Evolutionary conservation across 164 flowering plant species (phyloP), one percentile per base, ranked within the genome.

Genomic region (Nymphaea thermarum): DNA sequence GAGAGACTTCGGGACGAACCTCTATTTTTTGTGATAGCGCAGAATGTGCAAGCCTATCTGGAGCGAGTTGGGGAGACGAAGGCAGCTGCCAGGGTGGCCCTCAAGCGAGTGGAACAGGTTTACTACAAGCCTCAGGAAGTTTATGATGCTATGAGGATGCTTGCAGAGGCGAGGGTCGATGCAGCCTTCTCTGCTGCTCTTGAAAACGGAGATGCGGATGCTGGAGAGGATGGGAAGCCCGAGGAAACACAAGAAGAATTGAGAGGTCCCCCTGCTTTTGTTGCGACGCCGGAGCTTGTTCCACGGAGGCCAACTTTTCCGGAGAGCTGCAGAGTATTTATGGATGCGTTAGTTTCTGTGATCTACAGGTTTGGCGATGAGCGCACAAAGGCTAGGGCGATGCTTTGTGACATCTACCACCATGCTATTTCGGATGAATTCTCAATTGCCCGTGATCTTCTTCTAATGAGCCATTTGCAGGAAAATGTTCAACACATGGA

Each of bases 371-470:
- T 80, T 74, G 99, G 97, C 43, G 99, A 94, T 81, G 97, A 94
- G 76, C 80, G 97, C 43, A 94, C 99, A 2, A 94, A 91, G 75
- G 99, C 97, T 8, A 86, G 97, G 64, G 97, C 99, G 42, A 88
- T 90, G 97, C 87, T 91, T 4, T 94, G 96, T 82, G 99, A 94
- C 76, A 90, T 91, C 5, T 94, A 94, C 60, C 96, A 94, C 74
- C 98, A 91, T 80, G 98, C 99, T n/a, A 78, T 90, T 53, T 60
- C 78, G 69, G 92, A 94, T 70, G 90, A 85, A 72, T 94, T 90
- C 65, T 73, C 87, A 11, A 82, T 76, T 67, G 70, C 99, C 5
- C 89, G 97, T 42, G 99, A 94, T 66, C 76, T 91, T 80, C 67
- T 94, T 74, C 73, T 91, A 14, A 94, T 91, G 99, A 94, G 99